phyloP scores from a whole-genome alignment of 164 flowering plant species.

The Vitis cinerea region DNA sequence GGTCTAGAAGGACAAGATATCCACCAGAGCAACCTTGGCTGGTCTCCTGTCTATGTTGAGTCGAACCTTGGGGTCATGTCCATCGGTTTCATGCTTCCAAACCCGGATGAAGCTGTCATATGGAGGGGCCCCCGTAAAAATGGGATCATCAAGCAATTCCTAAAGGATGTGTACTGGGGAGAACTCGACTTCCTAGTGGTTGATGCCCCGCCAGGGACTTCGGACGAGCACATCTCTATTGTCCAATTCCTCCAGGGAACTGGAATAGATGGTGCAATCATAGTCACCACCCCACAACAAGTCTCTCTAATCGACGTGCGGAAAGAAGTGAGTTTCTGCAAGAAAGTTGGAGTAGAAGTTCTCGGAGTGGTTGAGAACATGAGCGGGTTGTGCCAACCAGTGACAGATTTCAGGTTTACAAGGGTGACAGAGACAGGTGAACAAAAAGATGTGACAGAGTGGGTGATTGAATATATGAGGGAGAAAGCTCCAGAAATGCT shows the following conservation, averaged over 20 bases:
- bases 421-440: slow-evolving; percentile 47
- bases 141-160: slow-evolving; percentile 82
- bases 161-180: slow-evolving; percentile 91
- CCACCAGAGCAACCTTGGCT: slow-evolving; percentile 92
- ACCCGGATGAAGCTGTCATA: slow-evolving; percentile 91
- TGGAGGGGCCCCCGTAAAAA: slow-evolving; percentile 97
- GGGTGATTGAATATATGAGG: slow-evolving; percentile 44
- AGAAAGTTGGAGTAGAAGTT: slow-evolving; percentile 66
- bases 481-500: slow-evolving; percentile 72
- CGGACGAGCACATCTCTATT: slow-evolving; percentile 91
- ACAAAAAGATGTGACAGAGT: slow-evolving; percentile 60
- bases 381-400: slow-evolving; percentile 71
- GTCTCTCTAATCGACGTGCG: slow-evolving; percentile 90
- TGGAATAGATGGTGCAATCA: slow-evolving; percentile 87
- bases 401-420: slow-evolving; percentile 58
- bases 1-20: slow-evolving; percentile 94
- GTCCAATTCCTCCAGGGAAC: slow-evolving; percentile 76
- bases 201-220: slow-evolving; percentile 98
- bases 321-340: slow-evolving; percentile 91
- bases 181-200: slow-evolving; percentile 90
- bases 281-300: slow-evolving; percentile 91
- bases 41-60: slow-evolving; percentile 90
- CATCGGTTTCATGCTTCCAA: slow-evolving; percentile 85
- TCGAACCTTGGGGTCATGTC: slow-evolving; percentile 97
- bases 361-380: slow-evolving; percentile 96